Conservation (phyloP, 2,329 filamentous ascomycete species). For the Curvularia spicifera region DNA sequence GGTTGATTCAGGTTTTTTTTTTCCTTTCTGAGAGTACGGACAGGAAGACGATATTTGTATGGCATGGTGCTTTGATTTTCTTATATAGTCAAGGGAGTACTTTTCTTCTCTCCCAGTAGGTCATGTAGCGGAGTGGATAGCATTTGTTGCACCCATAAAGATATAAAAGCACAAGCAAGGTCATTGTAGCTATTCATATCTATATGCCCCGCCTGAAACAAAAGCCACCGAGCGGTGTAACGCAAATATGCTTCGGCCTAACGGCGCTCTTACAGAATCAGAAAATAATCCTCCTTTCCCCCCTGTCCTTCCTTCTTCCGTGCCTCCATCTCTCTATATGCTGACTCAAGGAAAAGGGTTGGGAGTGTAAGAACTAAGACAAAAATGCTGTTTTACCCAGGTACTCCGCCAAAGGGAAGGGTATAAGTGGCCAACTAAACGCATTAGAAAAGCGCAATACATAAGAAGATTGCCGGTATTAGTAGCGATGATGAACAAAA, state of each 20-base stretch:
- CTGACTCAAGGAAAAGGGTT: background rate
- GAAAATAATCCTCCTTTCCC: background rate
- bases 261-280: background rate
- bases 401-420: background rate
- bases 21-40: background rate
- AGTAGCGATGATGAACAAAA: background rate
- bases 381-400: background rate
- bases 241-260: background rate
- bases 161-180: background rate
- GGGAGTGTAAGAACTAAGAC: background rate
- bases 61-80: background rate
- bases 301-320: background rate
- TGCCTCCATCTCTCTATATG: background rate
- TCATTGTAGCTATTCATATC: slow-evolving; percentile 6
- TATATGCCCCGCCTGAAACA: slow-evolving; percentile 1
- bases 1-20: background rate
- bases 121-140: background rate
- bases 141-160: background rate
- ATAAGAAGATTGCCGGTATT: background rate
- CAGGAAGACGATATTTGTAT: background rate
- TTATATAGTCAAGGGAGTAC: background rate
- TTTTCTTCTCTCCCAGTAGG: background rate
- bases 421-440: background rate
- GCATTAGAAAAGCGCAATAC: background rate
- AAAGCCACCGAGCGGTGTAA: background rate